Percentiles rank a stretch among this genome's conserved stretches.
Conservation (phyloP, 176 grass and related monocot species). For the Zizania latifolia region DNA sequence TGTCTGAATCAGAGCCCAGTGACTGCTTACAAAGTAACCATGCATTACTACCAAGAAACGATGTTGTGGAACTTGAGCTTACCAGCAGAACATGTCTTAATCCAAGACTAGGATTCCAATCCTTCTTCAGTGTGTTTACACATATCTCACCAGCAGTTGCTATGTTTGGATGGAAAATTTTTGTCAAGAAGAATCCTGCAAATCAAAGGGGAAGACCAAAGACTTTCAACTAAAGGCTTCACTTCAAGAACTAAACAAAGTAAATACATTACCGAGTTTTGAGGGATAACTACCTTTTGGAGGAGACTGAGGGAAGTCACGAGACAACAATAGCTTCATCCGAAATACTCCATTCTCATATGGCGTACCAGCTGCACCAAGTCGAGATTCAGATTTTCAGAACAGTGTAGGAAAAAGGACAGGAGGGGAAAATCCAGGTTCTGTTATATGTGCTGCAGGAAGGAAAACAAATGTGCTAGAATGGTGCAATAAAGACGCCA, state of each 20-base stretch:
- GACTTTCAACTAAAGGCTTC: neutral
- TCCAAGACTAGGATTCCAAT: conserved; percentile 88
- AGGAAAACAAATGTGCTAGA: neutral
- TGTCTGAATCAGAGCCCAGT: neutral
- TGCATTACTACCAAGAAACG: neutral
- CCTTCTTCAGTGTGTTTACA: conserved; percentile 90
- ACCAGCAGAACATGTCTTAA: conserved; percentile 89
- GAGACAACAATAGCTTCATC: conserved; percentile 86
- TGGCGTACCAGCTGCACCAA: conserved; percentile 71
- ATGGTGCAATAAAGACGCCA: neutral
- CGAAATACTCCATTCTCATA: conserved; percentile 93
- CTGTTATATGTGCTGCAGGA: neutral
- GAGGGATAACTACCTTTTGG: conserved; percentile 58
- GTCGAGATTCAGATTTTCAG: neutral
- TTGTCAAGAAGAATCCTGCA: conserved; percentile 84
- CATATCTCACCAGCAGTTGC: conserved; percentile 89
- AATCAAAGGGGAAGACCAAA: conserved; percentile 15
- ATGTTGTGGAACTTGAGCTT: neutral
- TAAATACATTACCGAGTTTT: neutral
- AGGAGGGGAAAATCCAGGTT: neutral
- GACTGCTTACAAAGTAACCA: neutral
- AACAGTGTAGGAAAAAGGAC: neutral
- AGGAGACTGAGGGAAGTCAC: conserved; percentile 81
- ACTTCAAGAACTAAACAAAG: neutral
- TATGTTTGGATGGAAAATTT: conserved; percentile 98